A percentile compares a stretch with the other conserved stretches of the same genome.
Conservation (phyloP, 2,329 filamentous ascomycete genomes). For the Trichoderma sp. region DNA sequence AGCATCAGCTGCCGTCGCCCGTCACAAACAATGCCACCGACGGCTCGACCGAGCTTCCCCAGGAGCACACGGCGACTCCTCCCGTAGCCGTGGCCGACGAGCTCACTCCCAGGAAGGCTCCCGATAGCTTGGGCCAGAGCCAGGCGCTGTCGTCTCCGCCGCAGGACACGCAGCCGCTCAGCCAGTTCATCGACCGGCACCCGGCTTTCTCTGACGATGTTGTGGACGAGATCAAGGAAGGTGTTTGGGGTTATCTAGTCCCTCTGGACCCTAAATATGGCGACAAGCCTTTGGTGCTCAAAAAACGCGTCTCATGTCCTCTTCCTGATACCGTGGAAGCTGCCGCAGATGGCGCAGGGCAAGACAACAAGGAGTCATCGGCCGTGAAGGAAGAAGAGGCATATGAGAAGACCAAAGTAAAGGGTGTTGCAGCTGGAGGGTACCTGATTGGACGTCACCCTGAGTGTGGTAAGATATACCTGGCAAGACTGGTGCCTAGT, state of each 20-base stretch:
- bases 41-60: slow-evolving; percentile 53
- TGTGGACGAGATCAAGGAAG: slow-evolving; percentile 76
- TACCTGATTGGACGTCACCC: slow-evolving; percentile 91
- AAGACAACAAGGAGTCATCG: slow-evolving; percentile 36
- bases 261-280: slow-evolving; percentile 70
- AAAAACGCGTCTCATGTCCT: slow-evolving; percentile 69
- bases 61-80: slow-evolving; percentile 71
- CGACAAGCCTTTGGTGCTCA: slow-evolving; percentile 67
- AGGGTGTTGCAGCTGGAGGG: slow-evolving; percentile 67
- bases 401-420: slow-evolving; percentile 61
- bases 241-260: slow-evolving; percentile 94
- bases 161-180: slow-evolving; percentile 58
- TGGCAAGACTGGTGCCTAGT: neutral
- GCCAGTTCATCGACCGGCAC: slow-evolving; percentile 73
- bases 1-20: slow-evolving; percentile 75
- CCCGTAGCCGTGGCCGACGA: slow-evolving; percentile 59
- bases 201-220: slow-evolving; percentile 74
- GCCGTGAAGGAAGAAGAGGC: slow-evolving; percentile 53
- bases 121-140: slow-evolving; percentile 46
- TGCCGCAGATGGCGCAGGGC: slow-evolving; percentile 35
- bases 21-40: slow-evolving; percentile 56
- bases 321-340: slow-evolving; percentile 46
- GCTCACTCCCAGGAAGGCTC: slow-evolving; percentile 48
- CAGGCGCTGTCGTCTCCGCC: slow-evolving; percentile 59
- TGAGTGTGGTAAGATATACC: slow-evolving; percentile 72